Base-by-base conservation (phyloP, 2,329 filamentous ascomycete species). In the Fusarium sp. region DNA sequence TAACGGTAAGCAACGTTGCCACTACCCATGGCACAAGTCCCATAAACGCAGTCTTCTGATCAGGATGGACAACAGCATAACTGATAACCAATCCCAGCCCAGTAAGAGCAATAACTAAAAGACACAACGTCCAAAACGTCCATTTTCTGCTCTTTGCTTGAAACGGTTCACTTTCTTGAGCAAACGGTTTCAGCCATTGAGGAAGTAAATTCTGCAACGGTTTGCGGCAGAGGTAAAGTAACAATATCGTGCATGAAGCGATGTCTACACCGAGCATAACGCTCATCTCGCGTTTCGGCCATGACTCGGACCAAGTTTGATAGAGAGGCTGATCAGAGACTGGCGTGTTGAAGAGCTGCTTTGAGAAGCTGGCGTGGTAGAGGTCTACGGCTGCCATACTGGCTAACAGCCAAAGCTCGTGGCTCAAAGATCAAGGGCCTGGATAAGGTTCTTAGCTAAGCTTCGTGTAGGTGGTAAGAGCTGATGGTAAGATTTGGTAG, bases 121-220 rank as follows among this genome's bases (percentile, higher is more conserved):
- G 77, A 18, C 74, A 72, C 6, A 80, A 57, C 2, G 81, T 82
- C 81, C 81, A 84, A 43, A 77, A 67, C 1, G 77, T 81, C 83
- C 81, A 85, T 14, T 67, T 56, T 45, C 70, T 80, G 25, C 73
- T 64, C 42, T 76, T 79, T 20, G 68, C 42, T 0, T 57, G 34
- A 2, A 60, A 66, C 2, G 73, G 71, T 0, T 49, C 70, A 22
- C 79, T 66, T 68, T 86, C 84, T 11, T 77, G 74, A 5, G 84
- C 84, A 63, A 86, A 86, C 3, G 81, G 80, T 12, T 77, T 78
- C 16, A 80, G 73, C 82, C 83, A 86, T 45, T 73, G 76, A 0
- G 84, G 83, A 2, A 80, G 74, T 5, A 68, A 64, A 6, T 76
- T 75, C 4, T 73, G 64, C 8, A 81, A 59, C 5, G 68, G 73